Percentiles rank a stretch among this genome's conserved stretches.
phyloP scores from a whole-genome alignment of 2,329 filamentous ascomycete species.

The Ilyonectria robusta region DNA sequence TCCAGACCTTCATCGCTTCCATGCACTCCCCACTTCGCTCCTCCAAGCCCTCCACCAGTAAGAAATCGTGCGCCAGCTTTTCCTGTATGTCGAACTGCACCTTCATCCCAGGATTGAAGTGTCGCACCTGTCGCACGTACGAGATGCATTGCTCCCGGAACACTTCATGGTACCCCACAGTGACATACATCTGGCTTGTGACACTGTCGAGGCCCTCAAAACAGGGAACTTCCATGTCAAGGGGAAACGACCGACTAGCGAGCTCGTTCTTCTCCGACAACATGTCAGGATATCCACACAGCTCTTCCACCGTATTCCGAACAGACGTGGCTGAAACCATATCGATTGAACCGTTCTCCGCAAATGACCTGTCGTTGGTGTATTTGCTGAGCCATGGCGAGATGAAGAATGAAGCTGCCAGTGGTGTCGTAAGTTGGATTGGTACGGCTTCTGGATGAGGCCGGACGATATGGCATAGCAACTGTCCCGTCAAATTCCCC shows the following conservation, averaged over 20 bases:
- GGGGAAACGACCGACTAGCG: constrained; percentile 13
- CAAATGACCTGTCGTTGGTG: constrained; percentile 16
- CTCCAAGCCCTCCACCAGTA: constrained; percentile 27
- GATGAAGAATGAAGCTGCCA: constrained; percentile 50
- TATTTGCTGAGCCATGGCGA: constrained; percentile 45
- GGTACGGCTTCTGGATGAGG: constrained; percentile 37
- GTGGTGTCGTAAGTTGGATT: constrained; percentile 41
- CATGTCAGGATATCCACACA: not conserved
- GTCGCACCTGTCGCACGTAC: constrained; percentile 20
- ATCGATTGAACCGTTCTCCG: constrained; percentile 22
- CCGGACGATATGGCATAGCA: constrained; percentile 49
- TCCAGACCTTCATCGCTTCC: constrained; percentile 16
- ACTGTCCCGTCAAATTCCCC: constrained; percentile 49
- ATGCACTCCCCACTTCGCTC: constrained; percentile 25
- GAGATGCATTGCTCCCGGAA: constrained; percentile 24
- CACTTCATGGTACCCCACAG: constrained; percentile 25
- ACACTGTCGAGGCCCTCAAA: constrained; percentile 21
- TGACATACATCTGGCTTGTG: constrained; percentile 19
- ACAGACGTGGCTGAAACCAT: constrained; percentile 22
- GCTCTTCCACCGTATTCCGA: not conserved
- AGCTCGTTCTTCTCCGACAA: constrained; percentile 2
- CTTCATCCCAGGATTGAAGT: constrained; percentile 24
- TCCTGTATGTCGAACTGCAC: constrained; percentile 18
- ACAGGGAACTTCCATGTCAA: constrained; percentile 25
- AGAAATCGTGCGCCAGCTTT: constrained; percentile 31